Percentiles rank a stretch among this genome's conserved stretches.
These are phyloP conservation scores for Bremia lactucae DNA, from an alignment of 352 stramenopile species.

Conservation along the genomic window DNA sequence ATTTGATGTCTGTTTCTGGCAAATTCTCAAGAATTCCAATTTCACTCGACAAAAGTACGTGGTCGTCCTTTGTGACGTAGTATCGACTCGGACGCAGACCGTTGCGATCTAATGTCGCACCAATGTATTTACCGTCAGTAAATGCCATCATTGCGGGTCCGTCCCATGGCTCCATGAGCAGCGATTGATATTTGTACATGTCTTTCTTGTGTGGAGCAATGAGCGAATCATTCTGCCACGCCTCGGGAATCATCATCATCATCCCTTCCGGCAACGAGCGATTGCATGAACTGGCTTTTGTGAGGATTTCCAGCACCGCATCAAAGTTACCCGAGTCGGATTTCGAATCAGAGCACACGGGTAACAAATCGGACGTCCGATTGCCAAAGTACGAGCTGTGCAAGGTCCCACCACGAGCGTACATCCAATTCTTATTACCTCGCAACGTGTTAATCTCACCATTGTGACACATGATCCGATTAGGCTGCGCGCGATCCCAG, in stretches of 20 bases:
- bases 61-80: constrained; percentile 95
- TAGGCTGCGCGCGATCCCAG: constrained; percentile 92
- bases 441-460: constrained; percentile 97
- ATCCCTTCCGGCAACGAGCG: constrained; percentile 89
- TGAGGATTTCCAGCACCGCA: constrained; percentile 89
- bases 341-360: constrained; percentile 90
- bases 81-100: constrained; percentile 92
- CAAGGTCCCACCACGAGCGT: constrained; percentile 84
- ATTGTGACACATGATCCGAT: constrained; percentile 98
- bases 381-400: constrained; percentile 88
- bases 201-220: constrained; percentile 89
- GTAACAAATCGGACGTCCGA: constrained; percentile 86
- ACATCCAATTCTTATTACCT: constrained; percentile 98
- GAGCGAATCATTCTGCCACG: constrained; percentile 92
- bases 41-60: constrained; percentile 91
- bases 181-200: constrained; percentile 97
- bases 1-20: constrained; percentile 85
- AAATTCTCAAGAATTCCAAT: constrained; percentile 91
- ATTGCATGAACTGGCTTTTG: constrained; percentile 84
- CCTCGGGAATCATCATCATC: constrained; percentile 98
- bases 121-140: constrained; percentile 91
- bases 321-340: constrained; percentile 96
- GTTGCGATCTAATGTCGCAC: constrained; percentile 94
- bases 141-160: constrained; percentile 97
- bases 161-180: constrained; percentile 97